Conservation (phyloP, 768 basidiomycete genomes). For the Mycena sanguinolenta region DNA sequence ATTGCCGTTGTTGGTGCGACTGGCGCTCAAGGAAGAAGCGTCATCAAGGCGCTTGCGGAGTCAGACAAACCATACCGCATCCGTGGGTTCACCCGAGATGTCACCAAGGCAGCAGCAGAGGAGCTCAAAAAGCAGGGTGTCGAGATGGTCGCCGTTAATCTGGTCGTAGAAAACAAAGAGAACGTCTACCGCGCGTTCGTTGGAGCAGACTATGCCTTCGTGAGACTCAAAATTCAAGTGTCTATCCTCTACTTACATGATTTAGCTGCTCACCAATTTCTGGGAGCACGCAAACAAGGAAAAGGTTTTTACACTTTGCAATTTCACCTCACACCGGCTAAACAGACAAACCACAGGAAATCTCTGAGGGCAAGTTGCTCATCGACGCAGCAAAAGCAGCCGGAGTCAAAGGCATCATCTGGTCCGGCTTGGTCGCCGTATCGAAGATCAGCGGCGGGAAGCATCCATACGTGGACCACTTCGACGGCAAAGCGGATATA, state of each 20-base stretch:
- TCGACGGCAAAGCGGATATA: constrained; percentile 21
- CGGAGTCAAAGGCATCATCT: constrained; percentile 14
- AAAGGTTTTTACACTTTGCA: neutral
- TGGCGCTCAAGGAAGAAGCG: too few species aligned
- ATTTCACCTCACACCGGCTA: neutral
- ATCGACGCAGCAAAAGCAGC: constrained; percentile 29
- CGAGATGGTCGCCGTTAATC: too few species aligned
- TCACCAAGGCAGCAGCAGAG: too few species aligned
- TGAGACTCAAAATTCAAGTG: neutral
- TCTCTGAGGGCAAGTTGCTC: constrained; percentile 21
- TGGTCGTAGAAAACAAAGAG: too few species aligned
- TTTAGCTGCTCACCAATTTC: constrained; percentile 26
- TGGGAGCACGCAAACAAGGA: constrained; percentile 23
- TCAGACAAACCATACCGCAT: too few species aligned
- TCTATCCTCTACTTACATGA: neutral
- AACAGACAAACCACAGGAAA: constrained; percentile 15
- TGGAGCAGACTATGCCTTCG: constrained; percentile 6
- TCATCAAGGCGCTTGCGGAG: too few species aligned
- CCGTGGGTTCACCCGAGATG: too few species aligned
- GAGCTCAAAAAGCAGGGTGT: too few species aligned
- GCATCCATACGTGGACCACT: constrained; percentile 2
- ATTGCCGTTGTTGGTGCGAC: too few species aligned
- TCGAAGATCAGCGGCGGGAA: constrained; percentile 11
- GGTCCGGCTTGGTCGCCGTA: constrained; percentile 17
- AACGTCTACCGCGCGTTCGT: too few species aligned